A percentile compares a stretch with the other conserved stretches of the same genome.
phyloP scores from a whole-genome alignment of 768 basidiomycete species.

The Amanita jacksonii region DNA sequence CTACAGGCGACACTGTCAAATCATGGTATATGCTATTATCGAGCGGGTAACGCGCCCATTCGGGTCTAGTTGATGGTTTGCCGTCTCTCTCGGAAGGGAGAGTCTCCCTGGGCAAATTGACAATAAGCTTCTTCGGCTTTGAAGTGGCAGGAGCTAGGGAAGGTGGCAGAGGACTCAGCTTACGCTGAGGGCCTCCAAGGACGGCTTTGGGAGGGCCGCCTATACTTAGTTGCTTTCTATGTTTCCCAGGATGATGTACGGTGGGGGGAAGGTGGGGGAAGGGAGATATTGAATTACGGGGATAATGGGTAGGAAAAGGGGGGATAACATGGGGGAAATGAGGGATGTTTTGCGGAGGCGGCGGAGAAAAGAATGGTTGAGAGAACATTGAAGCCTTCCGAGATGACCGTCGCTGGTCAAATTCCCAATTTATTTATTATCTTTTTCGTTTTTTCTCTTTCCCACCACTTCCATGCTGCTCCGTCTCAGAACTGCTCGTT shows the following conservation, averaged over 20 bases:
- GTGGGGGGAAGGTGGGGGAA: slow-evolving; percentile 21
- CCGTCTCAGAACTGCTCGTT: neutral
- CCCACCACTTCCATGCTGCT: slow-evolving; percentile 1
- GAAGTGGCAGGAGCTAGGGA: slow-evolving; percentile 18
- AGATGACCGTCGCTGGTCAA: neutral
- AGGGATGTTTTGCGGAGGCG: slow-evolving; percentile 40
- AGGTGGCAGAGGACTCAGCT: slow-evolving; percentile 61
- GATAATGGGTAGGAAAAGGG: slow-evolving; percentile 54
- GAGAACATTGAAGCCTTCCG: neutral
- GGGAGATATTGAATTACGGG: slow-evolving; percentile 41
- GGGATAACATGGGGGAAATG: slow-evolving; percentile 55
- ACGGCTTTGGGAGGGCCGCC: slow-evolving; percentile 87
- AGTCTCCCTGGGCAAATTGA: slow-evolving; percentile 71
- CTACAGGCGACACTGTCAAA: slow-evolving; percentile 17
- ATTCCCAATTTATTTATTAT: slow-evolving; percentile 2
- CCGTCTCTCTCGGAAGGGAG: no score
- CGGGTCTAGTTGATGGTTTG: slow-evolving; percentile 30
- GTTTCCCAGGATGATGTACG: slow-evolving; percentile 49
- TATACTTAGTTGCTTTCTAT: slow-evolving; percentile 61
- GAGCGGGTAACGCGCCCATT: slow-evolving; percentile 58
- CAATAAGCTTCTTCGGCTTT: slow-evolving; percentile 58
- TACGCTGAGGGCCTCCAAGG: slow-evolving; percentile 71
- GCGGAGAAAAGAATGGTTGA: slow-evolving; percentile 55
- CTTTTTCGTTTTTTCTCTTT: neutral
- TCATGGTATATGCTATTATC: slow-evolving; percentile 19